Percentiles rank a stretch among this genome's conserved stretches.
phyloP scores from a whole-genome alignment of 2,329 filamentous ascomycete species.

The Aspergillus brasiliensis region DNA sequence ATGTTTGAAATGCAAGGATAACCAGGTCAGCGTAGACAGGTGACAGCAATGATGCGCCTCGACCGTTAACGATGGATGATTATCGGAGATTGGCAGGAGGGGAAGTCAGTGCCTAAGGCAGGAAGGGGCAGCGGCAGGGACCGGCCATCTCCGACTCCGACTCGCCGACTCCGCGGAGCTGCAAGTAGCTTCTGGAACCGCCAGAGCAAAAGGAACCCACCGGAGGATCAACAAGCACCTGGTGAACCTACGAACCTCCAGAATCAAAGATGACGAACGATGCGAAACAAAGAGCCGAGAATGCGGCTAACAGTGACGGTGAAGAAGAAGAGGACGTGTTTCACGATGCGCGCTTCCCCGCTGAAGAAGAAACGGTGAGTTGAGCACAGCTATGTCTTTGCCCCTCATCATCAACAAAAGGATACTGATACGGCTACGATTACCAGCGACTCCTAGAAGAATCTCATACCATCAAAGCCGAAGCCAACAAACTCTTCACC shows the following conservation, averaged over 20 bases:
- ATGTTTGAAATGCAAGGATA: background rate
- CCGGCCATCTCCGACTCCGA: conserved; percentile 1
- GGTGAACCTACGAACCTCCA: conserved; percentile 11
- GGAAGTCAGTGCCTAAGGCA: conserved; percentile 4
- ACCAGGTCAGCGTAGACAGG: background rate
- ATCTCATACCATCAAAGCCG: conserved; percentile 71
- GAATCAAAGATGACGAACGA: conserved; percentile 25
- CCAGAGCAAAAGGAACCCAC: background rate
- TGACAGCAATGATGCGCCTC: background rate
- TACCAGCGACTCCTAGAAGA: conserved; percentile 66
- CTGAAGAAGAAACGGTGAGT: conserved; percentile 50
- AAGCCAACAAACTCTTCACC: conserved; percentile 79
- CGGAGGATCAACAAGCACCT: background rate
- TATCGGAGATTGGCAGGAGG: conserved; percentile 3
- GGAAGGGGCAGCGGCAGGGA: background rate
- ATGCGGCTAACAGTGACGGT: conserved; percentile 29
- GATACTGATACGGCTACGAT: conserved; percentile 10
- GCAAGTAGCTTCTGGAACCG: background rate
- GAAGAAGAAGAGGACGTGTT: conserved; percentile 42
- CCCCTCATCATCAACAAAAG: conserved; percentile 1
- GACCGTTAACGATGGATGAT: background rate
- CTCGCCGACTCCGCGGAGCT: conserved; percentile 4
- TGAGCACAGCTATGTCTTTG: conserved; percentile 20
- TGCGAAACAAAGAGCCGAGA: background rate
- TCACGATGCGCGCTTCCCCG: conserved; percentile 47